Evolutionary conservation across 2,329 filamentous ascomycete species (phyloP).

Genomic region (Colletotrichum destructivum): DNA sequence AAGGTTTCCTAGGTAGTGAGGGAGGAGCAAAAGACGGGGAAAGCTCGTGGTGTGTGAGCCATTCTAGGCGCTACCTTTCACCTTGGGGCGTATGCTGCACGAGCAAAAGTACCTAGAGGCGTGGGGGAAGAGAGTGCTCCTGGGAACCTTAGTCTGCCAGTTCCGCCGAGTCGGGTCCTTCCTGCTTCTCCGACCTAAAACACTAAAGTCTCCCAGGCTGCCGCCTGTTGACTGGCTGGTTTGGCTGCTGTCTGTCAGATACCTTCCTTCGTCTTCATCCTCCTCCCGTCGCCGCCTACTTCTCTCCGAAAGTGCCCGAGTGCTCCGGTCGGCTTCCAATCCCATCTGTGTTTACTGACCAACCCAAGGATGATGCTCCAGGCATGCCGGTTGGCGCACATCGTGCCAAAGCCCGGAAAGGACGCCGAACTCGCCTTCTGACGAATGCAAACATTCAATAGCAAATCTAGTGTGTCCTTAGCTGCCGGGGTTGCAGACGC

Average conservation of each 20-base stretch:
- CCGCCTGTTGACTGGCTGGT: too few relatives aligned
- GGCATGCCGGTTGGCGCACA: conserved; percentile 11
- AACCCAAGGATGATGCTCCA: not conserved
- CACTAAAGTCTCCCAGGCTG: not conserved
- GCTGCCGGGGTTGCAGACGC: conserved; percentile 21
- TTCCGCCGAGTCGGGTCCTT: conserved; percentile 8
- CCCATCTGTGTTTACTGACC: not conserved
- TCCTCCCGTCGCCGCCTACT: not conserved
- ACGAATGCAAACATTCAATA: conserved; percentile 31
- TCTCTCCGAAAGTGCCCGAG: not conserved
- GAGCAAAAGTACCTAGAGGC: conserved; percentile 37
- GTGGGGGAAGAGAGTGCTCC: conserved; percentile 27
- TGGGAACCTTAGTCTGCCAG: not conserved
- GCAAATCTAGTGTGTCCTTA: conserved; percentile 21
- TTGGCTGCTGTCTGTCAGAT: not conserved
- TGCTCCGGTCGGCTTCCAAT: not conserved
- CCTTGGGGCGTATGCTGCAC: conserved; percentile 32
- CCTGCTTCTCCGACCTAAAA: not conserved
- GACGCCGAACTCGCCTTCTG: not conserved
- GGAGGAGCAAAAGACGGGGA: conserved; percentile 21
- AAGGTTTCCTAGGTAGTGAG: conserved; percentile 21
- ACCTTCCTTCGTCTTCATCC: not conserved
- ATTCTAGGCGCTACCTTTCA: not conserved
- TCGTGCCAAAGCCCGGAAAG: not conserved
- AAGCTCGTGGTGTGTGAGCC: conserved; percentile 35